Percentiles rank a stretch among this genome's conserved stretches.
Conservation (phyloP, 2,329 filamentous ascomycete species). For the Xylaria sp. region DNA sequence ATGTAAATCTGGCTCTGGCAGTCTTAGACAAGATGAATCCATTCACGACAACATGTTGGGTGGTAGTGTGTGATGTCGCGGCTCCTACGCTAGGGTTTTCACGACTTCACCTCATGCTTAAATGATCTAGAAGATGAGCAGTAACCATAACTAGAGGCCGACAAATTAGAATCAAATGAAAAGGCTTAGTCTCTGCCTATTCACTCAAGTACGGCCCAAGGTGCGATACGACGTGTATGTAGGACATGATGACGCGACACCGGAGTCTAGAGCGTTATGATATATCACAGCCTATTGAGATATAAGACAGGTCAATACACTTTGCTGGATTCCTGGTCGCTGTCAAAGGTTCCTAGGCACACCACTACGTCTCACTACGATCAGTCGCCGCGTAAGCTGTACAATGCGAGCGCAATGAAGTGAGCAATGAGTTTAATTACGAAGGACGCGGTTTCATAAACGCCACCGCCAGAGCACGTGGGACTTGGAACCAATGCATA, state of each 20-base stretch:
- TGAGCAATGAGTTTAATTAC: neutral
- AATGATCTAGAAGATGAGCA: neutral
- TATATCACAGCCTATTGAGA: neutral
- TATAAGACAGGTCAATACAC: neutral
- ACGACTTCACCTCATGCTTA: neutral
- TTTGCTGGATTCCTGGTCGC: neutral
- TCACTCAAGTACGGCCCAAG: neutral
- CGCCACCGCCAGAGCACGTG: no score
- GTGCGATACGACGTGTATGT: neutral
- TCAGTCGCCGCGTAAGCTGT: slow-evolving; percentile 2
- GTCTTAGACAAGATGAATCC: neutral
- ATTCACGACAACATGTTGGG: neutral
- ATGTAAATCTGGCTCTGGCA: neutral
- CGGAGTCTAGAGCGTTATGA: neutral
- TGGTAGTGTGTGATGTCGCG: neutral
- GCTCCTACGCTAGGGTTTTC: neutral
- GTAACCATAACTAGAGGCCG: no score
- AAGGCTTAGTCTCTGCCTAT: neutral
- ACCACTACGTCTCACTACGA: no score
- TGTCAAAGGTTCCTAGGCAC: neutral
- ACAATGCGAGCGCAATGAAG: neutral
- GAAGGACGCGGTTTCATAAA: neutral
- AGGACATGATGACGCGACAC: neutral
- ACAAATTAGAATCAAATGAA: neutral
- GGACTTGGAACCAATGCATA: neutral